Conservation (phyloP, 306 rosid species). For the apple (Malus domestica) region DNA sequence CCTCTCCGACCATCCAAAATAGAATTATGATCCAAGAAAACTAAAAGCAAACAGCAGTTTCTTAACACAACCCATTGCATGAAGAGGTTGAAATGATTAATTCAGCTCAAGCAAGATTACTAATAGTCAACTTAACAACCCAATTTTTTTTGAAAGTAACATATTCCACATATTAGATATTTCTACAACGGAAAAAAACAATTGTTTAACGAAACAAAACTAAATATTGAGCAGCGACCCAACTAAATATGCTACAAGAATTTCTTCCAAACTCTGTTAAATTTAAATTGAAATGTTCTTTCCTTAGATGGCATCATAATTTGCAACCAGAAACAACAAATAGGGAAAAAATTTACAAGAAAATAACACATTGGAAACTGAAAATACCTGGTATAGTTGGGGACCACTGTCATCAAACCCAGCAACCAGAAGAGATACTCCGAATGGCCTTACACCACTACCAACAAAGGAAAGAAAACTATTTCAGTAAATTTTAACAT, state of each 20-base stretch:
- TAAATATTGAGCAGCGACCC: not conserved
- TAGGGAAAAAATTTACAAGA: not conserved
- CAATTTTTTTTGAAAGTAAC: not conserved
- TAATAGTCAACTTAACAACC: not conserved
- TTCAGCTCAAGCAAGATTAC: not conserved
- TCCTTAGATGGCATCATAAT: not conserved
- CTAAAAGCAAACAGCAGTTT: not conserved
- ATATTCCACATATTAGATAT: not conserved
- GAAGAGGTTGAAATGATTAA: not conserved
- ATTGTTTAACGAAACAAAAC: not conserved
- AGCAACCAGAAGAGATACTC: slow-evolving; percentile 88
- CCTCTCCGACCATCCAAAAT: not conserved
- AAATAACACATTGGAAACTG: not conserved
- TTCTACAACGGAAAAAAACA: not conserved
- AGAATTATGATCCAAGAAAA: not conserved
- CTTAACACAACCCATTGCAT: not conserved
- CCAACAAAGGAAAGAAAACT: slow-evolving; percentile 5
- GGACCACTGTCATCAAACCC: slow-evolving; percentile 92
- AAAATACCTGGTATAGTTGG: slow-evolving; percentile 77
- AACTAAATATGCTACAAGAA: not conserved
- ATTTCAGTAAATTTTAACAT: slow-evolving; percentile 8
- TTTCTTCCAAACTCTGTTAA: not conserved
- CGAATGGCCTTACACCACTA: slow-evolving; percentile 99
- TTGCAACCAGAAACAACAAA: not conserved
- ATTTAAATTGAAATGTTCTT: not conserved